Conservation (phyloP, 2,329 filamentous ascomycete genomes). For the Hirsutella rhossiliensis region DNA sequence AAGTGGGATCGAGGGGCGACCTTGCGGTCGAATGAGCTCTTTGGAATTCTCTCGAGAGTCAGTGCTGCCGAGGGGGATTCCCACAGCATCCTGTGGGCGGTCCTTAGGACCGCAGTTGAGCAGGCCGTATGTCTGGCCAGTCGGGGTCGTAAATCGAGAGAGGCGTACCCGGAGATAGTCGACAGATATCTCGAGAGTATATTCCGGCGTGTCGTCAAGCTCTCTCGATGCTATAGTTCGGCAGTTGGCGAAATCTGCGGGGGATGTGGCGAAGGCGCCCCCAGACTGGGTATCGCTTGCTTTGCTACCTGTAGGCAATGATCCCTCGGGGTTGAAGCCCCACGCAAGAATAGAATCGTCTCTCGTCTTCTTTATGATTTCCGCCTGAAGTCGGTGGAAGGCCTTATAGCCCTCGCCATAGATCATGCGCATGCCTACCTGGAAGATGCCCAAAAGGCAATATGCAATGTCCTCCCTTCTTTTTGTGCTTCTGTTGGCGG, state of each 20-base stretch:
- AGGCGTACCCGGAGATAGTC: background rate
- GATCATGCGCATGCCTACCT: too few species aligned
- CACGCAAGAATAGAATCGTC: background rate
- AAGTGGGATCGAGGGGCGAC: background rate
- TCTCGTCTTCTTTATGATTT: background rate
- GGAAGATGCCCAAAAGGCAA: too few species aligned
- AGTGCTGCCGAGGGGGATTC: background rate
- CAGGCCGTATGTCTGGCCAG: background rate
- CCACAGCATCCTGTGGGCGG: background rate
- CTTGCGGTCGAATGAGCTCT: background rate
- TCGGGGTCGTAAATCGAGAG: background rate
- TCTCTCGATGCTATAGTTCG: background rate
- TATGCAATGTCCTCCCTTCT: too few species aligned
- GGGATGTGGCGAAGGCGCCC: background rate
- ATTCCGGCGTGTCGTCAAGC: background rate
- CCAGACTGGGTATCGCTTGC: background rate
- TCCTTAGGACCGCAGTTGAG: background rate
- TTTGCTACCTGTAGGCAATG: background rate
- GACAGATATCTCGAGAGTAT: too few species aligned
- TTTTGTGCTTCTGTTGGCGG: background rate
- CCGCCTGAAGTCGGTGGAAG: background rate
- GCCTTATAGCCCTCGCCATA: too few species aligned
- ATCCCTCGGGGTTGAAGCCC: background rate
- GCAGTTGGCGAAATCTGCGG: background rate
- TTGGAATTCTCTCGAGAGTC: background rate